Evolutionary conservation across 2,329 filamentous ascomycete genomes (phyloP).

Genomic region (Aspergillus neoniger): DNA sequence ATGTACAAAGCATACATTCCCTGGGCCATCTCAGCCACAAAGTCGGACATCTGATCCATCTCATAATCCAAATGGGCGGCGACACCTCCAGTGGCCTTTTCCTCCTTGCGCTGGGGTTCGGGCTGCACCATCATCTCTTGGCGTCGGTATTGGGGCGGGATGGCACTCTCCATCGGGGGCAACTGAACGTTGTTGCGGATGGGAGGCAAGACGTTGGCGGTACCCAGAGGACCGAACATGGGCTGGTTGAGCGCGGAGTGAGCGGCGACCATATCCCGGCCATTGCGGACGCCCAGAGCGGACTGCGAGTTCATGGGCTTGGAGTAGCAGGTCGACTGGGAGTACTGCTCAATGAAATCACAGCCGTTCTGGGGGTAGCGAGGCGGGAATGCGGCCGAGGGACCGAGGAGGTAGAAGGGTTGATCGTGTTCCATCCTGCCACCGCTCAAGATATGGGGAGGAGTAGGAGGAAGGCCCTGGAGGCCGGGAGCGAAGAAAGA

Average conservation of each 20-base stretch:
- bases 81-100: conserved; percentile 77
- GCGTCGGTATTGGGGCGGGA: conserved; percentile 45
- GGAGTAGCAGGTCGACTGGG: conserved; percentile 44
- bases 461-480: conserved; percentile 46
- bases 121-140: conserved; percentile 40
- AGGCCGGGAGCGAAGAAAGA: conserved; percentile 45
- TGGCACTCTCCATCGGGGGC: conserved; percentile 44
- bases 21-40: conserved; percentile 85
- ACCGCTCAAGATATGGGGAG: conserved; percentile 42
- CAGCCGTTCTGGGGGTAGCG: conserved; percentile 47
- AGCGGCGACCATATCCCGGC: conserved; percentile 35
- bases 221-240: conserved; percentile 38
- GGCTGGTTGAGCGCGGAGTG: conserved; percentile 33
- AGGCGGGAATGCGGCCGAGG: conserved; percentile 41
- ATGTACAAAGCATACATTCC: conserved; percentile 65
- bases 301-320: conserved; percentile 37
- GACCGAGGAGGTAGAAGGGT: conserved; percentile 41
- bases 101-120: conserved; percentile 55
- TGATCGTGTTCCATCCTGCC: conserved; percentile 42
- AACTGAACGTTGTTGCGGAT: conserved; percentile 44
- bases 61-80: conserved; percentile 95
- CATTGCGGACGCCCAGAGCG: conserved; percentile 32
- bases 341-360: conserved; percentile 50
- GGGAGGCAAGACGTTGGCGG: conserved; percentile 43
- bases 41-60: conserved; percentile 94